A percentile compares a stretch with the other conserved stretches of the same genome.
These are phyloP conservation scores for Elaeis guineensis DNA, from an alignment of 176 grass and related monocot genomes.

Conservation along the genomic window DNA sequence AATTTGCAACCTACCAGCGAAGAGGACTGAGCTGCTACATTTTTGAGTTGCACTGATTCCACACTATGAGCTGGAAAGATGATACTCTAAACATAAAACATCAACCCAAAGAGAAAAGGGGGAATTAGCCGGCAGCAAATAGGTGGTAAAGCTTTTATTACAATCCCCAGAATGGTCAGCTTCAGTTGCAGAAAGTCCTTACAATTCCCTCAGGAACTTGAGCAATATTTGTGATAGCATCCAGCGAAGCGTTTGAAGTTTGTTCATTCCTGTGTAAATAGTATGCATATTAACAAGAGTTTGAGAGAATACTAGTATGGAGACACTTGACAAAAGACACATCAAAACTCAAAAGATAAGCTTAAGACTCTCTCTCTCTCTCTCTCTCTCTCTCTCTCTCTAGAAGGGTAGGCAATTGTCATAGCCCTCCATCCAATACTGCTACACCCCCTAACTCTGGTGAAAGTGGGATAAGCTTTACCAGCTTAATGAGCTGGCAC, in stretches of 20 bases:
- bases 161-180: too few species aligned
- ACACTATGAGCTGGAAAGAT: constrained; percentile 64
- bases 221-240: constrained; percentile 53
- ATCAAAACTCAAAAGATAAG: too few species aligned
- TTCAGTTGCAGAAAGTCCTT: constrained; percentile 22
- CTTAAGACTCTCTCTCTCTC: too few species aligned
- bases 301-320: background rate
- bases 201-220: constrained; percentile 65
- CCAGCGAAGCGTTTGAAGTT: constrained; percentile 42
- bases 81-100: constrained; percentile 39
- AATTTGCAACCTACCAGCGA: constrained; percentile 44
- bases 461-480: too few species aligned
- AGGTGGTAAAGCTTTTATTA: too few species aligned
- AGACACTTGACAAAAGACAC: too few species aligned
- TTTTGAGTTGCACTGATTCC: constrained; percentile 48
- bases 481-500: too few species aligned
- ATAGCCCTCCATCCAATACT: too few species aligned
- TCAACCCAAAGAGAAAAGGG: constrained; percentile 3
- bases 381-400: too few species aligned
- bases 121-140: background rate
- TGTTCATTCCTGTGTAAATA: constrained; percentile 52
- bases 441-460: too few species aligned
- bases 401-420: too few species aligned
- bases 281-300: background rate
- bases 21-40: constrained; percentile 55